Base-by-base conservation (phyloP, 345 rosid genomes). In the Garcia nutans region DNA sequence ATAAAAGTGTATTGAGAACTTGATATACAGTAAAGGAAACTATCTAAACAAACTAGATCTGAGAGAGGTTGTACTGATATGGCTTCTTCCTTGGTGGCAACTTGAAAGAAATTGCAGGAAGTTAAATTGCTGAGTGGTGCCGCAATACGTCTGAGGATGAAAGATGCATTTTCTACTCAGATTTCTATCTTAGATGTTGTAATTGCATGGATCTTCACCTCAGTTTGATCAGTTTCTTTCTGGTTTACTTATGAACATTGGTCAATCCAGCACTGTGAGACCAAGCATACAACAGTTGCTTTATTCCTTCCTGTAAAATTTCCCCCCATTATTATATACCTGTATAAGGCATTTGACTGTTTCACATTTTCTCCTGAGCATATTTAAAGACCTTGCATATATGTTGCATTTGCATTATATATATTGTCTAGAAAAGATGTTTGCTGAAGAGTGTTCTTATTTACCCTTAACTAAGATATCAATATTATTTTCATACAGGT, bases 401-500 rank as follows among this genome's bases (percentile, higher is more conserved):
- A 15, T 33, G 44, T 33, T 33, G 22, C 1, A 13, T 65, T 19
- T 65, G 50, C 50, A 37, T 37, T 37, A 37, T 4, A 37, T 37
- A 37, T 37, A 37, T 37, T 31, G 67, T 16, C 22, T 13, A 37
- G 42, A 15, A 12, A 16, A 52, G 17, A 20, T 2, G 16, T 20
- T 3, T 20, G 11, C 13, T 2, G 6, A 13, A 13, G 17, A 6
- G 20, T 52, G 19, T 17, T 54, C 16, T 1, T 17, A 24, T 42
- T 24, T 44, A 10, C 2, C 28, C 20, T 31, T 15, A 49, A 5
- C 61, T 24, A 69, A 15, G 55, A n/a, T 77, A 22, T 65, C 68
- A 61, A 8, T 31, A 22, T 74, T 57, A 41, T 66, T 66, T 65
- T 15, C 63, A 4, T 50, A 76, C 87, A 87, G 92, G 72, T 42